Evolutionary conservation across 1,139 yeast genomes (phyloP), one percentile per base, ranked within the genome.

Genomic region (Yamadazyma friedrichii): DNA sequence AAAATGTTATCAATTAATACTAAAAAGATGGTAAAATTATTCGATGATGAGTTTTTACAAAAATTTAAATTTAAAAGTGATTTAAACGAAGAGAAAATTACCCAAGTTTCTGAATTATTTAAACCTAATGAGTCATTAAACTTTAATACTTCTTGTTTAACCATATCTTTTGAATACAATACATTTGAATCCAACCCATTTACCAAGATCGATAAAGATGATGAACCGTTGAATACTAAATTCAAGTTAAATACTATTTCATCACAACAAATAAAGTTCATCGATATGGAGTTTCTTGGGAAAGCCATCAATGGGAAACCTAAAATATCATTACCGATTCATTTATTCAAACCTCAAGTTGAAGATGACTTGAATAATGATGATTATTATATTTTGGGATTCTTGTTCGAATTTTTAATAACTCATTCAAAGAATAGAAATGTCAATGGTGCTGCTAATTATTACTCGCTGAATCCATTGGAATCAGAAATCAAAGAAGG

Each of bases 111-210:
- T 16, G 36, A 34, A 3, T 26, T 34, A 11, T 34, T 34, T 24
- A 16, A 24, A 3, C n/a, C 30, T 16, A 34, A 26, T 9, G 24
- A 13, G 5, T 6, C 17, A 24, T 24, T 33, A 6, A 11, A 26
- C 2, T 16, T 28, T 6, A 30, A 34, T 22, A 35, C 38, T 6
- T 62, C 70, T 0, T 70, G 75, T 43, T 48, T 72, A 53, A 68
- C 76, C 0, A 36, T 70, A 4, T 59, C 72, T 0, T 65, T 67
- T 42, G 56, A 55, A 5, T 70, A 56, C 45, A 62, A 61, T 39
- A 58, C 70, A 1, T 61, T 56, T 43, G 69, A 67, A 12, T 45
- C 61, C 6, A 61, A 68, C 35, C 71, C 73, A 1, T 67, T 70
- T 42, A 42, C 49, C 3, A 26, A 34, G 24, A 24, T 22, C 3